phyloP scores from a whole-genome alignment of 129 eudicot genomes.

The Centella asiatica region DNA sequence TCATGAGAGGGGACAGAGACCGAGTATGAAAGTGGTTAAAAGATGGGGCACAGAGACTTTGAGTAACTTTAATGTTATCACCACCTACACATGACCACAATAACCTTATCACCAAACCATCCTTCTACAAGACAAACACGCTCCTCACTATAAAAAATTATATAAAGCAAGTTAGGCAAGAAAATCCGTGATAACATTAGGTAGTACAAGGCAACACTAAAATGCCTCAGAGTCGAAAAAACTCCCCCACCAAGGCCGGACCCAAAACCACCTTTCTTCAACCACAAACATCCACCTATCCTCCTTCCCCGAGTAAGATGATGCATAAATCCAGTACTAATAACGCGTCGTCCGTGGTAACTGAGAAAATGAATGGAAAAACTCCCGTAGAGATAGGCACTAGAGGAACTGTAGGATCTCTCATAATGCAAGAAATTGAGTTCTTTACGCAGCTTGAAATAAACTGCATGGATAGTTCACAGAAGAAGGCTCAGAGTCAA shows the following conservation, averaged over 20 bases:
- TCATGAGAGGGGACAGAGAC: not conserved
- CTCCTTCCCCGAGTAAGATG: slow-evolving; percentile 7
- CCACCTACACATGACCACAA: slow-evolving; percentile 25
- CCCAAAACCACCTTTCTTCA: slow-evolving; percentile 15
- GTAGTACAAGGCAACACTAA: not conserved
- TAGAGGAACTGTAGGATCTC: slow-evolving; percentile 73
- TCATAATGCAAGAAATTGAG: slow-evolving; percentile 61
- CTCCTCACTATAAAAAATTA: slow-evolving; percentile 1
- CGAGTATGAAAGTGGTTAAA: slow-evolving; percentile 29
- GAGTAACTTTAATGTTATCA: slow-evolving; percentile 33
- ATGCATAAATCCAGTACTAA: slow-evolving; percentile 1
- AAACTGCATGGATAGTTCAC: slow-evolving; percentile 16
- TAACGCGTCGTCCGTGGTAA: slow-evolving; percentile 13
- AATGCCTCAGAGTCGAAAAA: slow-evolving; percentile 22
- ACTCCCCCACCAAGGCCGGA: slow-evolving; percentile 15
- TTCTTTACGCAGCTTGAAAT: slow-evolving; percentile 31
- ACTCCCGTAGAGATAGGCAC: slow-evolving; percentile 55
- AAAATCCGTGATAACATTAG: slow-evolving; percentile 17
- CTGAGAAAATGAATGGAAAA: slow-evolving; percentile 23
- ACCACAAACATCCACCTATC: slow-evolving; percentile 9
- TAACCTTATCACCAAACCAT: slow-evolving; percentile 32
- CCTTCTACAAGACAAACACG: slow-evolving; percentile 25
- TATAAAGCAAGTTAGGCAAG: slow-evolving; percentile 24
- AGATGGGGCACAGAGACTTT: slow-evolving; percentile 25
- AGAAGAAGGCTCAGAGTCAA: slow-evolving; percentile 12